Base-by-base conservation (phyloP, 352 stramenopile genomes). In the Globisporangium cystogenes region DNA sequence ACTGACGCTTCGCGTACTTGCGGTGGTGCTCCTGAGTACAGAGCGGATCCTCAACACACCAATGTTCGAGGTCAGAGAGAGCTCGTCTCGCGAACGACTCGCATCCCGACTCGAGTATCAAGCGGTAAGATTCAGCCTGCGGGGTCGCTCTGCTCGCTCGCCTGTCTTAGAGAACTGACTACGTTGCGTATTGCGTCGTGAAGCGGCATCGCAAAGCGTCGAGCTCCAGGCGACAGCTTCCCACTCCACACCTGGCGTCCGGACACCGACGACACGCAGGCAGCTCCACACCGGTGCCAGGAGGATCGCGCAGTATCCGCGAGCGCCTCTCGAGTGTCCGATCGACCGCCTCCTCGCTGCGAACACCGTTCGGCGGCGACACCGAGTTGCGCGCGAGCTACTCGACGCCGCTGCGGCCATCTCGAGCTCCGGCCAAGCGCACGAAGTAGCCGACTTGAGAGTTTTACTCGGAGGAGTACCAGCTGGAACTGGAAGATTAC, bases 391-490 rank as follows among this genome's bases (percentile, higher is more conserved):
- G 81, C 43, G 79, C 83, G 18, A 92, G 81, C 48, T 94, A 94
- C 63, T 74, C 81, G 21, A 89, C 82, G 7, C 82, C 79, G n/a
- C 40, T 76, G 42, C 60, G 60, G 4, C 61, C 11, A 24, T 43
- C 48, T 21, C 48, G 33, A 12, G 24, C 14, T 49, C 16, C 16
- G 7, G 26, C 26, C 26, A 29, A 2, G 26, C 26, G 2, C 26
- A 6, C 26, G 26, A 29, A 26, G 14, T 20, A 44, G 39, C 16
- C n/a, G n/a, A n/a, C n/a, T n/a, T n/a, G n/a, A n/a, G n/a, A n/a
- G n/a, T n/a, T n/a, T n/a, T n/a, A n/a, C n/a, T n/a, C 81, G 0
- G 81, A 91, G 55, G 76, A 87, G 58, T 89, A 89, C 59, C 76
- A 89, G 51, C n/a, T 91, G 89, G 57, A 77, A 91, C 56, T 77